Conservation (phyloP, 176 grass and related monocot genomes). For the Oropetium thomaeum region DNA sequence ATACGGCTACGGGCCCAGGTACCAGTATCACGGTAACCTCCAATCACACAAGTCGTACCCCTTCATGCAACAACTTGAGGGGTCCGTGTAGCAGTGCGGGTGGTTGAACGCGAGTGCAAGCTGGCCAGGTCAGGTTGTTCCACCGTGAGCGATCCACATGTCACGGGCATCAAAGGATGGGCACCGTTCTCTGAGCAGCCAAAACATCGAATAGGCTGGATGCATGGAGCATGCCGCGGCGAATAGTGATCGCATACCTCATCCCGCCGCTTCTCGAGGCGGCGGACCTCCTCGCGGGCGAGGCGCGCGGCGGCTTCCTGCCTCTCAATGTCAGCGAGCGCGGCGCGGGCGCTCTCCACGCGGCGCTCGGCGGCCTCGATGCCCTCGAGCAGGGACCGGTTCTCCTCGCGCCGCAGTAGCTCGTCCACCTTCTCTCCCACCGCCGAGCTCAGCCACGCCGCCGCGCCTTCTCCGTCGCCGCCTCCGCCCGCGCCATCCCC, state of each 20-base stretch:
- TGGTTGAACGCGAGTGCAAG: not conserved
- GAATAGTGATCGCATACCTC: slow-evolving; percentile 43
- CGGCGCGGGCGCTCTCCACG: slow-evolving; percentile 73
- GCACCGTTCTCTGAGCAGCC: not conserved
- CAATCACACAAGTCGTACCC: not conserved
- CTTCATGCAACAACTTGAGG: not conserved
- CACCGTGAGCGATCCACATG: not conserved
- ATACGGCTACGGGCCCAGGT: not conserved
- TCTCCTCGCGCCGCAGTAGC: slow-evolving; percentile 73
- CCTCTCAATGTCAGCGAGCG: slow-evolving; percentile 62
- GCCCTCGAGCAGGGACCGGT: slow-evolving; percentile 55
- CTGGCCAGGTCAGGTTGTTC: not conserved
- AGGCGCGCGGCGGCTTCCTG: slow-evolving; percentile 55
- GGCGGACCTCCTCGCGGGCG: slow-evolving; percentile 57
- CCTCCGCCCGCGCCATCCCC: slow-evolving; percentile 1
- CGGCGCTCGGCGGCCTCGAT: slow-evolving; percentile 71
- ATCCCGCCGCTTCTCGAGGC: slow-evolving; percentile 56
- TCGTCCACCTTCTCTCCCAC: slow-evolving; percentile 69
- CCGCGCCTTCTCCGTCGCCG: not conserved
- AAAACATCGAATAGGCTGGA: slow-evolving; percentile 36
- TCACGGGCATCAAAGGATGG: not conserved
- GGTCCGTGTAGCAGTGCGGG: not conserved
- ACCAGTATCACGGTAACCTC: not conserved
- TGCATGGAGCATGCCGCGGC: not conserved
- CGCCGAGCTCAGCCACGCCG: slow-evolving; percentile 45